These are phyloP conservation scores for Raffaelea albimanens DNA, from an alignment of 2,329 filamentous ascomycete species.

Conservation along the genomic window DNA sequence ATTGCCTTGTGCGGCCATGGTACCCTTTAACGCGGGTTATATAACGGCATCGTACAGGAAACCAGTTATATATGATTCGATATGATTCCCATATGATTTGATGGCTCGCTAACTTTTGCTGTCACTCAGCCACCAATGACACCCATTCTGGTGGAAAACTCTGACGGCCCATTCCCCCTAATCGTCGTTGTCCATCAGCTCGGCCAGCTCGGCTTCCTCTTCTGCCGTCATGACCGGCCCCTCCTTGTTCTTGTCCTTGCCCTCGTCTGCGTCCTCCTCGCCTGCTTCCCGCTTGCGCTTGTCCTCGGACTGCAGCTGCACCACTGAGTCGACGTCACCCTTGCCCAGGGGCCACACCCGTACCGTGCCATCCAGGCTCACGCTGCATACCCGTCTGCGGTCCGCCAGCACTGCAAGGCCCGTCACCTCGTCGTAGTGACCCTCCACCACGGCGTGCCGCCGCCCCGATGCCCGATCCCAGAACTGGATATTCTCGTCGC, in stretches of 20 bases:
- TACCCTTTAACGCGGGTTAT: too few relatives aligned
- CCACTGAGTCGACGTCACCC: constrained; percentile 41
- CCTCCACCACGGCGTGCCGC: constrained; percentile 63
- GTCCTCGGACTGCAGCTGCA: constrained; percentile 38
- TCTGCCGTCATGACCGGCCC: constrained; percentile 63
- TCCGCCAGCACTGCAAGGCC: constrained; percentile 57
- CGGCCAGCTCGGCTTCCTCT: constrained; percentile 83
- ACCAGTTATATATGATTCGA: too few relatives aligned
- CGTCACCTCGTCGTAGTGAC: constrained; percentile 91
- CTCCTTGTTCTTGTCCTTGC: background rate
- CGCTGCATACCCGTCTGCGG: constrained; percentile 57
- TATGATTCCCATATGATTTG: too few relatives aligned
- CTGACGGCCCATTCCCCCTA: too few relatives aligned
- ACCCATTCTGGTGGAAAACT: too few relatives aligned
- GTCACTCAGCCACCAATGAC: too few relatives aligned
- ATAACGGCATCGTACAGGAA: too few relatives aligned
- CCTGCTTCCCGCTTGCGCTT: constrained; percentile 18
- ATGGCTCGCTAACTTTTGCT: too few relatives aligned
- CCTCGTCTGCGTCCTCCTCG: constrained; percentile 33
- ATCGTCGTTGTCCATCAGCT: constrained; percentile 70
- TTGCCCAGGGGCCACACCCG: constrained; percentile 70
- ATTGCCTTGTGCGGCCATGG: too few relatives aligned
- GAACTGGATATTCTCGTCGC: constrained; percentile 84
- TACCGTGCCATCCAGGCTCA: constrained; percentile 83
- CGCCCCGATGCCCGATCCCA: constrained; percentile 72